Evolutionary conservation across 2,329 filamentous ascomycete species (phyloP).

Genomic region (Aspergillus sp.): DNA sequence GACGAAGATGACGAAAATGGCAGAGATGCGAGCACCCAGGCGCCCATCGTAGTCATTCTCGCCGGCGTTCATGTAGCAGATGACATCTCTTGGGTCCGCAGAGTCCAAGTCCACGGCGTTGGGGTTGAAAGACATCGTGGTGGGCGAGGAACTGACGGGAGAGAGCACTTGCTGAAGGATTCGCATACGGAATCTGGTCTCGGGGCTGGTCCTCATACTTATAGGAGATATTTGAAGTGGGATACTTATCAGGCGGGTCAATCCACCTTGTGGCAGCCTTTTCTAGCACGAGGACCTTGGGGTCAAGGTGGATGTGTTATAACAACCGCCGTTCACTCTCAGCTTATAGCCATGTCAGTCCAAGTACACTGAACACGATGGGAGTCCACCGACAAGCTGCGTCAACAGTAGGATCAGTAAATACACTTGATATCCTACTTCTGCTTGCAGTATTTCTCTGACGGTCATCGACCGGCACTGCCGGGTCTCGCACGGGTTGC

Average conservation of each 20-base stretch:
- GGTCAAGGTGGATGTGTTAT: background rate
- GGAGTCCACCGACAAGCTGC: too few species aligned
- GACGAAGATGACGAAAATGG: conserved; percentile 15
- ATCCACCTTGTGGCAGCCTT: background rate
- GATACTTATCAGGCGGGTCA: background rate
- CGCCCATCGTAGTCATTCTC: conserved; percentile 15
- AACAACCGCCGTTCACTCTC: too few species aligned
- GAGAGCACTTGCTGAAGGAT: background rate
- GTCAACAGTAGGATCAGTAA: too few species aligned
- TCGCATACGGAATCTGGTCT: background rate
- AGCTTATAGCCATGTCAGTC: too few species aligned
- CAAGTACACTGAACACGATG: too few species aligned
- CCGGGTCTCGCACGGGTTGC: background rate
- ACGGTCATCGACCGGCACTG: background rate
- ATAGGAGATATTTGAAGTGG: background rate
- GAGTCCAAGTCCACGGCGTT: conserved; percentile 10
- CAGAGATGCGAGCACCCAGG: conserved; percentile 12
- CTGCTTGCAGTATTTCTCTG: background rate
- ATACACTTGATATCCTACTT: background rate
- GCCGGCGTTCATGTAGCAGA: conserved; percentile 10
- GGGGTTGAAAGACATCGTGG: conserved; percentile 12
- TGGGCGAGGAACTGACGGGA: background rate
- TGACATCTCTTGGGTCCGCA: conserved; percentile 7
- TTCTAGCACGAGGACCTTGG: background rate
- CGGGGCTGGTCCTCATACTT: background rate